phyloP scores from a whole-genome alignment of 345 rosid species.

The Sonneratia alba region DNA sequence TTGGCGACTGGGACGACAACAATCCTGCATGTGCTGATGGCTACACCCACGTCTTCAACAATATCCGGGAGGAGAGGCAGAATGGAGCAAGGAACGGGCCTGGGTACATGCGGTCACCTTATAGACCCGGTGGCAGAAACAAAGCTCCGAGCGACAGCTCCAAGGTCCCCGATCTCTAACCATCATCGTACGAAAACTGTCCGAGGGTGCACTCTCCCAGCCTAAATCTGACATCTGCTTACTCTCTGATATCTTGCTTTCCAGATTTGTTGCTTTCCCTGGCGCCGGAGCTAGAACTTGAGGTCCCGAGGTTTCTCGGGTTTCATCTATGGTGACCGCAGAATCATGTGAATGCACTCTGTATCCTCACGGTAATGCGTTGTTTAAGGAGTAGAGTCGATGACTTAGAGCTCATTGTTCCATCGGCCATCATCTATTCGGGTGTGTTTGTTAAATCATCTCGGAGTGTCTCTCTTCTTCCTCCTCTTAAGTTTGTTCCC shows the following conservation, averaged over 20 bases:
- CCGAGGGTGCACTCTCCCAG: background rate
- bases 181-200: too few species aligned
- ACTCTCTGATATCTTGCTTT: constrained; percentile 5
- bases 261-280: constrained; percentile 62
- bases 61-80: constrained; percentile 70
- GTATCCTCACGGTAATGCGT: too few species aligned
- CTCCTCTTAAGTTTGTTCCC: too few species aligned
- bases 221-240: background rate
- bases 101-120: constrained; percentile 35
- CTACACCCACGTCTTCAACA: constrained; percentile 74
- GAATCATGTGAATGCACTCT: background rate
- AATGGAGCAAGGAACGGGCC: constrained; percentile 30
- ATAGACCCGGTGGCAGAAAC: background rate
- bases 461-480: too few species aligned
- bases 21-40: constrained; percentile 80
- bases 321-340: background rate
- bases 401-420: too few species aligned
- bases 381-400: too few species aligned
- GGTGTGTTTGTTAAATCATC: too few species aligned
- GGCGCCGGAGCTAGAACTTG: constrained; percentile 44
- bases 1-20: constrained; percentile 89
- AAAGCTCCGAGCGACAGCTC: constrained; percentile 15
- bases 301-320: background rate
- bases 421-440: too few species aligned
- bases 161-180: constrained; percentile 31